Base-by-base conservation (phyloP, 2,329 filamentous ascomycete genomes). In the Aspergillus persii region DNA sequence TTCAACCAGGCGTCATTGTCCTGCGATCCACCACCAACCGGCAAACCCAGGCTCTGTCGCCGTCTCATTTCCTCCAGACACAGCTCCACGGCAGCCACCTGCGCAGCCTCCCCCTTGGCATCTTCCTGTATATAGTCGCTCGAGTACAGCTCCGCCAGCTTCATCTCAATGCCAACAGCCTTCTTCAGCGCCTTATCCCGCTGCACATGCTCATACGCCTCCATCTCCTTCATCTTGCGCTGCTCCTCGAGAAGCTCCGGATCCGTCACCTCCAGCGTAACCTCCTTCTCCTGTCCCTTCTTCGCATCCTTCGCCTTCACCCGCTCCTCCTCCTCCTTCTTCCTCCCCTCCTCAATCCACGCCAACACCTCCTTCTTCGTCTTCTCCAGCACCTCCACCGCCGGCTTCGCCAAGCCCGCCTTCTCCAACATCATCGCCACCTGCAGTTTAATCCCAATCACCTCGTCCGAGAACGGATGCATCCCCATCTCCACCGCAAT, bases 391-490 rank as follows among this genome's bases (percentile, higher is more conserved):
- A 96, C 86, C 53, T 91, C 85, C 58, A 91, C 87, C 0, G 92
- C 87, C 58, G 87, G 85, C 26, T 85, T 81, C 69, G 87, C 87
- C 68, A 89, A 85, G 33, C 87, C 83, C 15, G 91, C 85, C 69
- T 89, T 88, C 75, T 97, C 91, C 62, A 96, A 82, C 82, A 96
- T 87, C 8, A 84, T 83, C 1, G 91, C 87, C 8, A 96, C 82
- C 71, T 93, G 87, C 53, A 98, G 88, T 70, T 92, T 91, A 54
- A 98, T 87, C 8, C 95, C 95, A 66, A 97, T 83, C 36, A 97
- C 88, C 73, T 97, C 93, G 67, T 97, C 90, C 3, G 90, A 93
- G 72, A 93, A 96, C 0, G 91, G 91, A 71, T 98, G 92, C 79
- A 99, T 85, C 0, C 87, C 86, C 53, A 89, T 71, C 69, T 91